phyloP scores from a whole-genome alignment of 1,284 basidiomycete genomes.

The Lignosus rhinocerotis region DNA sequence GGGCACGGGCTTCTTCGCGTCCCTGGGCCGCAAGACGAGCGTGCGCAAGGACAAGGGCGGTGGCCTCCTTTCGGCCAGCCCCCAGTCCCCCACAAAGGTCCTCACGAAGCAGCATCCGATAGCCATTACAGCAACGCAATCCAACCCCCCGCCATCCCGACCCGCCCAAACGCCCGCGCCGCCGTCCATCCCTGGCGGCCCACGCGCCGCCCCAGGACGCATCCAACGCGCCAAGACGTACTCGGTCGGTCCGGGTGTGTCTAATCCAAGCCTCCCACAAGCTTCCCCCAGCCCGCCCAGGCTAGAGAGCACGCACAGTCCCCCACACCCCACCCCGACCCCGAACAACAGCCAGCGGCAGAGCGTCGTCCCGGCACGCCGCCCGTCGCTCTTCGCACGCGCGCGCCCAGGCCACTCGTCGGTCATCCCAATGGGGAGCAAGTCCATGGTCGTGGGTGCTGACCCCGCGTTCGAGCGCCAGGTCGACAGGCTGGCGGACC shows the following conservation, averaged over 20 bases:
- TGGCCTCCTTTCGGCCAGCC: constrained; percentile 18
- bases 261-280: background rate
- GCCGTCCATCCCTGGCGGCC: constrained; percentile 71
- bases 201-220: constrained; percentile 67
- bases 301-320: constrained; percentile 6
- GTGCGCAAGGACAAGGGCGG: constrained; percentile 40
- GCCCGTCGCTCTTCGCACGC: constrained; percentile 51
- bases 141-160: constrained; percentile 29
- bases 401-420: constrained; percentile 24
- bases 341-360: constrained; percentile 36
- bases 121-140: constrained; percentile 26
- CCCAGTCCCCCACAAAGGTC: constrained; percentile 38
- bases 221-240: constrained; percentile 68
- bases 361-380: constrained; percentile 41
- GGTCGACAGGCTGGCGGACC: constrained; percentile 70
- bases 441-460: background rate
- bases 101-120: constrained; percentile 46
- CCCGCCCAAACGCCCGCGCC: constrained; percentile 39
- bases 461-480: constrained; percentile 61
- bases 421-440: constrained; percentile 6
- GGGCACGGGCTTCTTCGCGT: constrained; percentile 66
- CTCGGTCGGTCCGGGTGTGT: constrained; percentile 34
- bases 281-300: constrained; percentile 35
- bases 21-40: constrained; percentile 72
- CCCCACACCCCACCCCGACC: background rate